These are phyloP conservation scores for Fraxinus paxiana DNA, from an alignment of 305 asterid genomes.

Conservation along the genomic window DNA sequence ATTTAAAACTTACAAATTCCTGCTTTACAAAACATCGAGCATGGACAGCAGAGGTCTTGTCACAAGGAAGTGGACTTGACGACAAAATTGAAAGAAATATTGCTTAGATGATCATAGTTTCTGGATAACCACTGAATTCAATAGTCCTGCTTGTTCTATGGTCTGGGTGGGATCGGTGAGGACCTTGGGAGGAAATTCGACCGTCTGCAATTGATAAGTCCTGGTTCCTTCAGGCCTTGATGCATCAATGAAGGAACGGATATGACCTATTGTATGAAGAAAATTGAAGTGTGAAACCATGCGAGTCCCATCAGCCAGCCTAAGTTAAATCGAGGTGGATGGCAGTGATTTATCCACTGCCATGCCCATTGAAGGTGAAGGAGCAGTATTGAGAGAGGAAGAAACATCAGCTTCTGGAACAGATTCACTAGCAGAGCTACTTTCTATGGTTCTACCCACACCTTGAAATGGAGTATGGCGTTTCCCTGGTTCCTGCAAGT, in stretches of 20 bases:
- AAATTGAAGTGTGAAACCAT: constrained; percentile 58
- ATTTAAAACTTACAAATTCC: neutral
- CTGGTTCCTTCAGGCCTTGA: constrained; percentile 55
- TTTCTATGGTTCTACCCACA: constrained; percentile 69
- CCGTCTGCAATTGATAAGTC: constrained; percentile 64
- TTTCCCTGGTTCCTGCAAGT: constrained; percentile 62
- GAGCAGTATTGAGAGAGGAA: constrained; percentile 44
- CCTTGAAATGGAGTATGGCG: constrained; percentile 59
- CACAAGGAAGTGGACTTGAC: neutral
- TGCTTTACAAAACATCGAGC: neutral
- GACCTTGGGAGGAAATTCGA: constrained; percentile 78
- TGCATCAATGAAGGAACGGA: constrained; percentile 63
- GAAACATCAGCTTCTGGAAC: constrained; percentile 34
- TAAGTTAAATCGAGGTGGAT: constrained; percentile 72
- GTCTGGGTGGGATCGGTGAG: constrained; percentile 69
- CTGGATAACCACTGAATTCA: constrained; percentile 81
- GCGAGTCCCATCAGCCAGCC: constrained; percentile 47
- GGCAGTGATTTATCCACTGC: constrained; percentile 66
- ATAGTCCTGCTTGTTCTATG: constrained; percentile 71
- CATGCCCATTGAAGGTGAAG: constrained; percentile 50
- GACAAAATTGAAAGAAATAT: neutral
- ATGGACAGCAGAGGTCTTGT: neutral
- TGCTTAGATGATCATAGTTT: constrained; percentile 33
- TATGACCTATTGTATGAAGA: constrained; percentile 66
- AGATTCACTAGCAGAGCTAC: constrained; percentile 45